These are phyloP conservation scores for Emydomyces testavorans DNA, from an alignment of 2,329 filamentous ascomycete genomes.

Conservation along the genomic window DNA sequence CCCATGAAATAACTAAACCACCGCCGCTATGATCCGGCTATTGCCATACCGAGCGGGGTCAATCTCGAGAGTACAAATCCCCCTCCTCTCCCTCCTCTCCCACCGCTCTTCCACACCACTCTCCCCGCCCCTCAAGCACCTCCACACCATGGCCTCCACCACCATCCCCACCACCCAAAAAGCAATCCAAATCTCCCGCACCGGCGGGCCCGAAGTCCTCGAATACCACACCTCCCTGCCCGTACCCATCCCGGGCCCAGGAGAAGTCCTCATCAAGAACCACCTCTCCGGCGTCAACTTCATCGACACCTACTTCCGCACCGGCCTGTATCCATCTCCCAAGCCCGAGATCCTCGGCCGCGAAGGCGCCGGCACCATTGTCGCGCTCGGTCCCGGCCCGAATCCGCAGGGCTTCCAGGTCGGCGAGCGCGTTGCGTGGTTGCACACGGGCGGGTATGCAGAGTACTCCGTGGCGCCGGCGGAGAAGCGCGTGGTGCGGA, in stretches of 20 bases:
- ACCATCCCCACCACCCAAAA: constrained; percentile 57
- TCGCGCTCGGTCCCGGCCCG: constrained; percentile 43
- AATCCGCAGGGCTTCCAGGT: constrained; percentile 45
- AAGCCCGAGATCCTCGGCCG: constrained; percentile 68
- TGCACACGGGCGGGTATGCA: constrained; percentile 46
- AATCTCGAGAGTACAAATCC: constrained; percentile 3
- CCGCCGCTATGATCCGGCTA: not conserved
- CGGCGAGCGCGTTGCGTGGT: constrained; percentile 62
- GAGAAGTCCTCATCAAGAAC: constrained; percentile 70
- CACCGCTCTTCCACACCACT: not conserved
- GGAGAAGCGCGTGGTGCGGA: constrained; percentile 42
- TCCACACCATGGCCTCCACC: constrained; percentile 24
- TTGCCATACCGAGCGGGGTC: constrained; percentile 10
- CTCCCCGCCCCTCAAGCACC: not conserved
- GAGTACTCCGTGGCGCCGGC: constrained; percentile 48
- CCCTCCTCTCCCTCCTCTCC: not conserved
- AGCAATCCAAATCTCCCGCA: constrained; percentile 60
- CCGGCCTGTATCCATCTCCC: constrained; percentile 61
- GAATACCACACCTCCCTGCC: constrained; percentile 59
- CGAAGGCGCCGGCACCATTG: constrained; percentile 64
- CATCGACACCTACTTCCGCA: constrained; percentile 87
- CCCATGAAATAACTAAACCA: not conserved
- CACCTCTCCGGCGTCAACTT: constrained; percentile 72
- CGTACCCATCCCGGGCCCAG: constrained; percentile 56
- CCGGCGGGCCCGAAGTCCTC: constrained; percentile 59